Evolutionary conservation across 345 rosid species (phyloP).

Genomic region (Geranium rotundifolium): DNA sequence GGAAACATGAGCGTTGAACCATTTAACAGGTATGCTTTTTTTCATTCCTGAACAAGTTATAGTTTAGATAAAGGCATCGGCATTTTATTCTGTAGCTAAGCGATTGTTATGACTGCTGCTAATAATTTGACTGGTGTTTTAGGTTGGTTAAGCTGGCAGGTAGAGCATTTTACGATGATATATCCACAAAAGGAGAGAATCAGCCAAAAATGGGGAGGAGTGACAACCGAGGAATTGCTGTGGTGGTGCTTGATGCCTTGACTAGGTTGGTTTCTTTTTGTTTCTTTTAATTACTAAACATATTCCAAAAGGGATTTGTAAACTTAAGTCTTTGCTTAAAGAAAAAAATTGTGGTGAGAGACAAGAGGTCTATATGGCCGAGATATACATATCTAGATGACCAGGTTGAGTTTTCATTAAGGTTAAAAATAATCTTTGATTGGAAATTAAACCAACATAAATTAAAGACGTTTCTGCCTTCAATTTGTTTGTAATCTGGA

Average conservation of each 20-base stretch:
- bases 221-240: slow-evolving; percentile 26
- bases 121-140: background rate
- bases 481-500: too few relatives aligned
- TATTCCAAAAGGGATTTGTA: too few relatives aligned
- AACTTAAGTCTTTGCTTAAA: background rate
- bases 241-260: slow-evolving; percentile 24
- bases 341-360: background rate
- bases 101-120: background rate
- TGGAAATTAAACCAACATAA: too few relatives aligned
- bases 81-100: background rate
- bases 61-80: background rate
- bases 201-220: slow-evolving; percentile 7
- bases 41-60: background rate
- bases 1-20: too few relatives aligned
- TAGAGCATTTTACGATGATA: slow-evolving; percentile 25
- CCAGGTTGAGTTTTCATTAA: too few relatives aligned
- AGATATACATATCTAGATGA: too few relatives aligned
- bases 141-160: slow-evolving; percentile 24
- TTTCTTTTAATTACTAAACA: too few relatives aligned
- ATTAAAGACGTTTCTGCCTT: too few relatives aligned
- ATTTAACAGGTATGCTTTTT: too few relatives aligned
- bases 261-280: slow-evolving; percentile 14
- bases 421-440: too few relatives aligned
- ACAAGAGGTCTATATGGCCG: too few relatives aligned
- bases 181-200: slow-evolving; percentile 10